These are phyloP conservation scores for Cyanodermella asteris DNA, from an alignment of 2,329 filamentous ascomycete genomes.

Conservation along the genomic window DNA sequence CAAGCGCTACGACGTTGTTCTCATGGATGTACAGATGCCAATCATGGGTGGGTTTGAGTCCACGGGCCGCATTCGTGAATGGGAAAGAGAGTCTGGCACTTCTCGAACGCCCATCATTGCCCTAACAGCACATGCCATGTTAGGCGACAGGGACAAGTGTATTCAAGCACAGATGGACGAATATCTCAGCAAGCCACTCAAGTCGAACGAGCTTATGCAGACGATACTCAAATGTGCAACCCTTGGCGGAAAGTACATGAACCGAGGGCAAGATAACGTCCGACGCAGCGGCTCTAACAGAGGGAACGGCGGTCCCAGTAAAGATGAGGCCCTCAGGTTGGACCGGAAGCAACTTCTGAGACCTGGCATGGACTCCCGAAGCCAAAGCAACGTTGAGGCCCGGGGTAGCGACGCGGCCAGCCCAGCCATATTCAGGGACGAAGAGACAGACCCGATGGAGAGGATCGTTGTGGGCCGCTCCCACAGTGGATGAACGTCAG, in stretches of 20 bases:
- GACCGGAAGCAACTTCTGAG: no score
- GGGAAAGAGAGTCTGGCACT: slow-evolving; percentile 60
- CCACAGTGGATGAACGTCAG: no score
- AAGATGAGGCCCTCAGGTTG: not conserved
- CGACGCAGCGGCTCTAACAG: slow-evolving; percentile 12
- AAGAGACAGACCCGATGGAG: no score
- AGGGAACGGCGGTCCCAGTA: slow-evolving; percentile 10
- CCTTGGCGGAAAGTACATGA: slow-evolving; percentile 60
- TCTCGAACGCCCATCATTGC: slow-evolving; percentile 88
- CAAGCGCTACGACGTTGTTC: slow-evolving; percentile 82
- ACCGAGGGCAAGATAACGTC: slow-evolving; percentile 45
- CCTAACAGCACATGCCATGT: slow-evolving; percentile 92
- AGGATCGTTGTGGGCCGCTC: no score
- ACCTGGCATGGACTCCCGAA: no score
- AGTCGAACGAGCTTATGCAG: slow-evolving; percentile 93
- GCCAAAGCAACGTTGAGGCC: no score
- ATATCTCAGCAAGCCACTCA: slow-evolving; percentile 87
- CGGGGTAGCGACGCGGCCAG: no score
- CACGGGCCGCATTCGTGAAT: slow-evolving; percentile 88
- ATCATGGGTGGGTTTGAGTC: slow-evolving; percentile 98
- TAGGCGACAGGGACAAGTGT: slow-evolving; percentile 93
- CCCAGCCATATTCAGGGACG: no score
- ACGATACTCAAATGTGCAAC: slow-evolving; percentile 94
- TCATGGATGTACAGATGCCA: slow-evolving; percentile 99
- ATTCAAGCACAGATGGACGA: slow-evolving; percentile 99